Base-by-base conservation (phyloP, 805 yeast species). In the Tetrapisispora iriomotensis region DNA sequence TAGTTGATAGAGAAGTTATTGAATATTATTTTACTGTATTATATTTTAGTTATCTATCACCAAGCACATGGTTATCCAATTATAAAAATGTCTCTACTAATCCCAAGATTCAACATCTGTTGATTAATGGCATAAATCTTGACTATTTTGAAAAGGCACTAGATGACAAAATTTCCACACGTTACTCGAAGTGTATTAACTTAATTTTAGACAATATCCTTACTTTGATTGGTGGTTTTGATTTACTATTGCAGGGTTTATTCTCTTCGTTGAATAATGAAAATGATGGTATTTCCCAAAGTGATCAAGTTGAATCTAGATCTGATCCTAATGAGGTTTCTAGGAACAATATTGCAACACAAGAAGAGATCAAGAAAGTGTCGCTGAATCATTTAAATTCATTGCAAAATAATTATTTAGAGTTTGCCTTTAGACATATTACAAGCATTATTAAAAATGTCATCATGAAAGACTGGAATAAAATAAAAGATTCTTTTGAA, bases 361-460 rank as follows among this genome's bases (percentile, higher is more conserved):
- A 37, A 19, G 15, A 14, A 14, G 26, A 38, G 29, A 20, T 35
- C 7, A 38, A 39, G 18, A 37, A 35, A 6, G 27, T 38, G 8
- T 32, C 34, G n/a, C 28, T 50, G 15, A 41, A 43, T 10, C 45
- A 45, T 9, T 36, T 48, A 34, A 30, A 39, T 14, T 25, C 33
- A 10, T 29, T 26, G 13, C 44, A 50, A 26, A 7, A 37, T 10
- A 17, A 39, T 13, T 64, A 61, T 45, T 46, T 74, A 39, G 57
- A 56, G 22, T 72, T 72, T 42, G 54, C 62, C 0, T 67, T 73
- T 46, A 54, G 67, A 32, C 71, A 54, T 41, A 50, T 72, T 23
- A 53, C 61, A 3, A 58, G 56, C 36, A 45, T 73, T 8, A 44
- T 63, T 22, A 48, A 55, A 12, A 43, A 55, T 8, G 54, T 62